phyloP scores from a whole-genome alignment of 129 eudicot genomes.

The Helianthus annuus region DNA sequence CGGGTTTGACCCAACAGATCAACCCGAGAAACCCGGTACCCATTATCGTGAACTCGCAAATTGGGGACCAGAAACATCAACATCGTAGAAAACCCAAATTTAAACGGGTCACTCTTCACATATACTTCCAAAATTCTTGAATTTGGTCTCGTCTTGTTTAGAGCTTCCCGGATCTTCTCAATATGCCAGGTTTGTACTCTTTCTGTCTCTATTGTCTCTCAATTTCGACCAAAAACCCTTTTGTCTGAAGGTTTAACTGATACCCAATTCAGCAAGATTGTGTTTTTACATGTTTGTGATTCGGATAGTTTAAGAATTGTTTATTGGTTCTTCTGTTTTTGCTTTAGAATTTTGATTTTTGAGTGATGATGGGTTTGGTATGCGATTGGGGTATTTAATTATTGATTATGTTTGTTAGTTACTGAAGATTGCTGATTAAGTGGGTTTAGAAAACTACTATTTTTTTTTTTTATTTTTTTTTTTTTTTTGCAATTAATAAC shows the following conservation, averaged over 20 bases:
- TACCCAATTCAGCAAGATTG: background rate
- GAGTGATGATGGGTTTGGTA: background rate
- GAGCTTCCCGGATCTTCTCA: background rate
- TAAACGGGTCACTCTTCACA: background rate
- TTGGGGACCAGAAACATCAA: background rate
- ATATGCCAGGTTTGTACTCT: constrained; percentile 26
- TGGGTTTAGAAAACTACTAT: background rate
- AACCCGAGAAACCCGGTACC: background rate
- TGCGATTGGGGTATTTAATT: background rate
- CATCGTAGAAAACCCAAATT: background rate
- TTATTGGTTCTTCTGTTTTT: constrained; percentile 5
- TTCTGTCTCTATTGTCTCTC: background rate
- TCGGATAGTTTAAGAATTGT: background rate
- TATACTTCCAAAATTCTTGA: constrained; percentile 19
- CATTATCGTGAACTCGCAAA: background rate
- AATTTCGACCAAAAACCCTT: background rate
- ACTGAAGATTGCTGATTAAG: background rate
- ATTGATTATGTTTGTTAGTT: background rate
- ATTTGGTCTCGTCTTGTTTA: no score
- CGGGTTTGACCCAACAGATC: background rate
- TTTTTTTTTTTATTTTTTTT: background rate
- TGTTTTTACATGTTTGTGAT: background rate
- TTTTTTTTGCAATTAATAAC: background rate
- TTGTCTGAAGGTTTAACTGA: background rate
- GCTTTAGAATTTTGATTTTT: background rate